Evolutionary conservation across 2,329 filamentous ascomycete genomes (phyloP), one percentile per base, ranked within the genome.

Genomic region (Periconia digitata): DNA sequence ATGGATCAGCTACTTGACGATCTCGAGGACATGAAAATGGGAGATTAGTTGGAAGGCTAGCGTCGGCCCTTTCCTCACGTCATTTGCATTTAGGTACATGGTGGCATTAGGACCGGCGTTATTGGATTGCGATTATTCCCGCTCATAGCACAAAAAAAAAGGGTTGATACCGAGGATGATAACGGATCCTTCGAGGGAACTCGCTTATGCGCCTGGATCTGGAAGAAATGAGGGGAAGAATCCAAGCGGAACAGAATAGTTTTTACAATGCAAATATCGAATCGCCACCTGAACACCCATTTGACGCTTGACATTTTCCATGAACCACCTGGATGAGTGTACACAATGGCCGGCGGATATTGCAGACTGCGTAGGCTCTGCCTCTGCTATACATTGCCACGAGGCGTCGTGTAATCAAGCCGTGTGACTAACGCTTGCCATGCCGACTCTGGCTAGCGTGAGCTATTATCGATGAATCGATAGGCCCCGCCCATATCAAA

Each of bases 21-120:
- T 70, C 91, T 96, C 77, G 91, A 95, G 66, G 92, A 96, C 64
- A 82, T 96, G 69, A 85, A 81, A 39, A 85, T 95, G 75, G 84
- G 87, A 48, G 72, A 64, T 5, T 61, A 62, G 45, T 16, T 22
- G 15, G 37, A 20, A 21, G 1, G 21, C 13, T 40, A 32, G 27
- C 10, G 10, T 4, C 27, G 27, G 27, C 10, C 3, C 8, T 32
- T 4, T 32, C n/a, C 3, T 32, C 3, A 5, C n/a, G 10, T 10
- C 27, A 32, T 32, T 32, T 32, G n/a, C 27, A 12, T 32, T 32
- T 32, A n/a, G n/a, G n/a, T 32, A 7, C 24, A 7, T 27, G 7
- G 6, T 32, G 4, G 27, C 27, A 32, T 32, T 32, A 13, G 27
- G n/a, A 32, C 27, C 27, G 27, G 27, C 27, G 27, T 32, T 32